These are phyloP conservation scores for Uncinocarpus reesii DNA, from an alignment of 2,329 filamentous ascomycete genomes.

Conservation along the genomic window DNA sequence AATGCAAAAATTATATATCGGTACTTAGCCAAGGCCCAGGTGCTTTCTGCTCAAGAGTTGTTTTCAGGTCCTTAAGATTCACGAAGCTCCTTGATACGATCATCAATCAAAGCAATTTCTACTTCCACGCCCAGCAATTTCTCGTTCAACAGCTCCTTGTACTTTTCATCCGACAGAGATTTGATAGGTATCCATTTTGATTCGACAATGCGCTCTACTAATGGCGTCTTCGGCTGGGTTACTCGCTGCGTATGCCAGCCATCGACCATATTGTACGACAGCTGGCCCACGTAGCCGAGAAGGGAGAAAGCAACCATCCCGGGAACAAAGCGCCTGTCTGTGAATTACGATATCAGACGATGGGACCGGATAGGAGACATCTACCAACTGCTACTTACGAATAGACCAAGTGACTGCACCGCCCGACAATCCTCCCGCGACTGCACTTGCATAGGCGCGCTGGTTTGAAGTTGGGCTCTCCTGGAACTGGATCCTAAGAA, in stretches of 20 bases:
- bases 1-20: too few species aligned
- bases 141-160: constrained; percentile 58
- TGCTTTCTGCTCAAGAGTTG: too few species aligned
- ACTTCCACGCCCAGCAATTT: constrained; percentile 61
- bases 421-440: constrained; percentile 60
- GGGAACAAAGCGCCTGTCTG: constrained; percentile 50
- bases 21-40: too few species aligned
- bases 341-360: constrained; percentile 18
- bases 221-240: constrained; percentile 29
- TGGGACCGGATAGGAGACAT: neutral
- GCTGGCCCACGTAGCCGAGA: constrained; percentile 49
- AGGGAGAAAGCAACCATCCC: constrained; percentile 50
- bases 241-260: constrained; percentile 34
- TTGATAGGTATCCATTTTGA: constrained; percentile 64
- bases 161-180: constrained; percentile 61
- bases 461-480: constrained; percentile 48
- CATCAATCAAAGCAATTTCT: constrained; percentile 68
- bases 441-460: constrained; percentile 54
- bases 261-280: constrained; percentile 45
- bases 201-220: constrained; percentile 44
- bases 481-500: constrained; percentile 41
- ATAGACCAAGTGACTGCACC: constrained; percentile 47
- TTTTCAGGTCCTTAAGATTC: constrained; percentile 15
- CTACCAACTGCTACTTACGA: constrained; percentile 29
- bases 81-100: constrained; percentile 53